phyloP scores from a whole-genome alignment of 805 yeast genomes.

The Metschnikowia shivogae region DNA sequence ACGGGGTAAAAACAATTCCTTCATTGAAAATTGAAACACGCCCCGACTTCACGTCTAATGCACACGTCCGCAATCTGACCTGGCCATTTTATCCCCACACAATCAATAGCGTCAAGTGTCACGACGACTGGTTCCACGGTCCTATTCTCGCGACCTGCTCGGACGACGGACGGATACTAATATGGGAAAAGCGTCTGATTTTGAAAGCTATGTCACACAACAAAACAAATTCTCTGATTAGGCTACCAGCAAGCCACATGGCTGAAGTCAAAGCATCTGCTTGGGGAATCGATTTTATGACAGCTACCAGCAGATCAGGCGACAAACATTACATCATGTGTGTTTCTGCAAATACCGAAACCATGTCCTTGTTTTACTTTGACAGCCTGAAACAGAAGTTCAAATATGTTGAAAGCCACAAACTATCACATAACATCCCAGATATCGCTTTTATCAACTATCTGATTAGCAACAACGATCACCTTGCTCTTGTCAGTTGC shows the following conservation, averaged over 20 bases:
- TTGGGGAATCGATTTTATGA: conserved; percentile 59
- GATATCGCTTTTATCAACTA: conserved; percentile 40
- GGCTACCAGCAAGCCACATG: conserved; percentile 19
- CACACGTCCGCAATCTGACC: conserved; percentile 43
- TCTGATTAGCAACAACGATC: conserved; percentile 13
- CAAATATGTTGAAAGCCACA: conserved; percentile 35
- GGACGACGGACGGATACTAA: conserved; percentile 52
- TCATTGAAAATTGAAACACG: conserved; percentile 37
- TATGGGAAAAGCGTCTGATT: conserved; percentile 32
- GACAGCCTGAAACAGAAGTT: conserved; percentile 23
- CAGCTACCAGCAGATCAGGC: conserved; percentile 14
- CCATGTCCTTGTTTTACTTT: conserved; percentile 39
- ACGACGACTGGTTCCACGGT: conserved; percentile 29
- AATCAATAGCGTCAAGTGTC: conserved; percentile 45
- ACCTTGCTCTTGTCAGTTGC: conserved; percentile 30
- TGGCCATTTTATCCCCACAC: conserved; percentile 55
- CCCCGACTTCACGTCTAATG: conserved; percentile 37
- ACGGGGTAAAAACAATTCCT: conserved; percentile 24
- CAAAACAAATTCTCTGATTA: conserved; percentile 4
- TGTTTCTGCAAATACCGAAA: conserved; percentile 53
- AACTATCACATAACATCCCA: conserved; percentile 52
- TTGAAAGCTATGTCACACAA: conserved; percentile 12
- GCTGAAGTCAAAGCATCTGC: conserved; percentile 41
- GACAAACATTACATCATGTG: conserved; percentile 34
- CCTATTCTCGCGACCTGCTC: conserved; percentile 47